Base-by-base conservation (phyloP, 2,329 filamentous ascomycete species). In the Tolypocladium paradoxum region DNA sequence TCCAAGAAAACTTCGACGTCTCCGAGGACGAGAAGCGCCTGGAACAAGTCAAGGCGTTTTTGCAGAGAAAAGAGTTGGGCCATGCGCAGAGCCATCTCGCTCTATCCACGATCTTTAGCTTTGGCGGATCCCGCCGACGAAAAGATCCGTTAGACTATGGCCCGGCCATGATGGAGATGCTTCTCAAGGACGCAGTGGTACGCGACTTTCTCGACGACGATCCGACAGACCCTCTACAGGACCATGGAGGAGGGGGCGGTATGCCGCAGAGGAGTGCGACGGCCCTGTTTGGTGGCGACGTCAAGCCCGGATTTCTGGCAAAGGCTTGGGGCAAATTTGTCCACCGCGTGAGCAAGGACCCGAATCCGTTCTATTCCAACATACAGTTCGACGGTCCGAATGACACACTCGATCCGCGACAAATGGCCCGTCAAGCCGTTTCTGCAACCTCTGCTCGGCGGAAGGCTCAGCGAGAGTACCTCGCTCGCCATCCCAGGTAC, bases 1-100 rank as follows among this genome's bases (percentile, higher is more conserved):
- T 99, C 59, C 93, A 99, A 69, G 93, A 99, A 66, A 99, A 96
- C 64, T 99, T 99, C 66, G 93, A 99, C 70, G 90, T 99, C 29
- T 95, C 91, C 4, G 93, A 99, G 67, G 95, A 99, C 65, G 91
- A 97, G 68, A 99, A 99, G 71, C 90, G 95, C 22, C 73, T 97
- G 56, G 90, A 97, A 66, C 95, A 99, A 70, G 91, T 99, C 56
- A 92, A 91, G 64, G 89, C 92, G 1, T 99, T 97, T 62, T 74
- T 99, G 46, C 89, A 95, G 64, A 84, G 91, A 60, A 95, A 92
- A 66, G 91, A 97, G 62, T 75, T 96, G 34, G 88, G 85, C 27
- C 81, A 81, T 38, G 79, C 82, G 67, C 67, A 82, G 66, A 78
- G 85, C 58, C 95, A 93, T 60, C 74, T 96, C 33, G 85, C 89